Base-by-base conservation (phyloP, 345 rosid genomes). In the Rubroshorea leprosula region DNA sequence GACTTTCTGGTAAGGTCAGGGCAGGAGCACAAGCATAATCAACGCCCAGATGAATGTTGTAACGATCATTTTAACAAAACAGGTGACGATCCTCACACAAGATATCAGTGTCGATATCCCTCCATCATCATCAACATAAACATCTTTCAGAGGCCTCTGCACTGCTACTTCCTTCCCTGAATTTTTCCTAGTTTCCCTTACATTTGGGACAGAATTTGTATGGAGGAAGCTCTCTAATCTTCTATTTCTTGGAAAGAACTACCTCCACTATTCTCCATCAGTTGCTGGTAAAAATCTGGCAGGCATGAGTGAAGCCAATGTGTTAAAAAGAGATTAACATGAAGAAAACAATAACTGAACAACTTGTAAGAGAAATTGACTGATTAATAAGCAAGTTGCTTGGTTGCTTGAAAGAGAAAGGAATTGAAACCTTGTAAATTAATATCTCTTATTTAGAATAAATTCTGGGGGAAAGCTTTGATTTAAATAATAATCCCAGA, bases 1-100 rank as follows among this genome's bases (percentile, higher is more conserved):
- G 35, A 74, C 68, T 63, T 84, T 70, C 76, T 72, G 65, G 43
- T 41, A 44, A 8, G 87, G 80, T 82, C 87, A 82, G 0, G 84
- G 87, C 46, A 79, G 29, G 57, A 82, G 72, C 58, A 72, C 6
- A 27, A 79, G 35, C 75, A 79, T 66, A 66, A 79, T 59, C 23
- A 72, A 10, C 22, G 80, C 68, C 87, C 84, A 82, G n/a, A 74
- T 50, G 52, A 69, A 49, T 15, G 82, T 72, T 15, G 80, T 76
- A 20, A 76, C 61, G 78, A 72, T 68, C 87, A 79, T 76, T 17
- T 70, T 55, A 54, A 70, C 5, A 46, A 79, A 82, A 64, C 87
- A 82, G 1, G 67, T 41, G 5, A 74, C 69, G 41, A 82, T 76
- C 55, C 80, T 76, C 5, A 72, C 53, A 63, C 61, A 79, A 14